Evolutionary conservation across 1,284 basidiomycete species (phyloP), one percentile per base, ranked within the genome.

Genomic region (Takashimella koratensis): DNA sequence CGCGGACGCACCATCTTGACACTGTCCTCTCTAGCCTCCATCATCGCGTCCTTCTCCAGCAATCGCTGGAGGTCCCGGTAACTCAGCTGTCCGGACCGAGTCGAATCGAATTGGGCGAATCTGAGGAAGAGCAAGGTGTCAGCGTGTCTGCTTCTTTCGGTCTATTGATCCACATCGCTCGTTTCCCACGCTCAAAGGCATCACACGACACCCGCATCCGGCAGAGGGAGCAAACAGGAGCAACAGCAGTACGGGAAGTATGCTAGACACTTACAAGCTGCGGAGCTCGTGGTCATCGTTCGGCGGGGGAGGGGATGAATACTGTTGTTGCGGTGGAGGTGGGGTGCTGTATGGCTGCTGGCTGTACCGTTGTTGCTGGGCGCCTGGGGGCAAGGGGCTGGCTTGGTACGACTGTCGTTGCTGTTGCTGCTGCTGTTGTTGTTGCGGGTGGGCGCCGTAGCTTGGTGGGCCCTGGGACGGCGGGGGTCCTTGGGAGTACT

Each of bases 1-100:
- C n/a, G n/a, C 10, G 2, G 16, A 63, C 71, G 54, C 52, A 75
- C 71, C 75, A 76, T 76, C 66, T 76, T 76, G 47, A 76, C 74
- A 43, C 73, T 73, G 62, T 76, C 75, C 58, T 76, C 75, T 44
- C 74, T 65, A 23, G 74, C 70, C 51, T 72, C 71, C 61, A 76
- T 74, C 49, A 68, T 68, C 21, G 66, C 65, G 53, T 76, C 73
- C 56, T 74, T 72, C 5, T 70, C 69, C 43, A 76, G 59, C 48
- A 76, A 60, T 49, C 64, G 63, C 57, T 71, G 66, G 39, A 76
- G 63, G 48, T 76, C 74, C 45, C 63, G 66, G 25, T 67, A 63
- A 49, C 57, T 68, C 22, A 76, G 62, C 53, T 74, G 70, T 42
- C 75, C 74, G 1, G 67, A 59, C 11, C 68, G 63, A n/a, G 66